phyloP scores from a whole-genome alignment of 2,329 filamentous ascomycete species.

The Xylariaceae sp. region DNA sequence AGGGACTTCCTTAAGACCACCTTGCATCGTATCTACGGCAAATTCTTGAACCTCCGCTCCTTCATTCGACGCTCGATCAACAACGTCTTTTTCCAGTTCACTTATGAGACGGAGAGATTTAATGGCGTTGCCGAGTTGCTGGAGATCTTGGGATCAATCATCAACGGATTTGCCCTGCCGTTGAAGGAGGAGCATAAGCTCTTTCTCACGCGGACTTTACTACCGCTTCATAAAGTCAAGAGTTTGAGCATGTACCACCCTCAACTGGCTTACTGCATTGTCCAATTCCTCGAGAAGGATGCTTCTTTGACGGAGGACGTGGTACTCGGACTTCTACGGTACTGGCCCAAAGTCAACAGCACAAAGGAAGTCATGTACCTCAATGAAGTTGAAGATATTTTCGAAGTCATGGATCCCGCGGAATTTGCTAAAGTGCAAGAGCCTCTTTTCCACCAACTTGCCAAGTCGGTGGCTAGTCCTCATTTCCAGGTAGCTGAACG shows the following conservation, averaged over 20 bases:
- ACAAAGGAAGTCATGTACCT: conserved; percentile 99
- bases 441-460: conserved; percentile 91
- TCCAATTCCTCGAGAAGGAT: conserved; percentile 97
- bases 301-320: conserved; percentile 96
- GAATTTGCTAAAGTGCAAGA: conserved; percentile 99
- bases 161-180: conserved; percentile 95
- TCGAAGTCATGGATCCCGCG: conserved; percentile 98
- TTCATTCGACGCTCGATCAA: conserved; percentile 98
- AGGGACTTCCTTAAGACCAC: conserved; percentile 98
- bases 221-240: conserved; percentile 96
- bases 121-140: conserved; percentile 96
- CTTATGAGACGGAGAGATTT: conserved; percentile 96
- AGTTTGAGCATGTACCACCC: conserved; percentile 99
- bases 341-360: conserved; percentile 99
- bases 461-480: conserved; percentile 95
- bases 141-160: conserved; percentile 96
- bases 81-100: conserved; percentile 99
- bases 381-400: conserved; percentile 98
- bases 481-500: conserved; percentile 98
- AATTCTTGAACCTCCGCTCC: conserved; percentile 94
- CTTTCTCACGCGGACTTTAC: conserved; percentile 86
- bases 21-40: conserved; percentile 94
- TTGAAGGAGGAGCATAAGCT: conserved; percentile 98
- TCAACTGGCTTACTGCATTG: conserved; percentile 96
- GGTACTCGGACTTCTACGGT: conserved; percentile 86